Base-by-base conservation (phyloP, 495 filamentous ascomycete species). In the Collariella sp. region DNA sequence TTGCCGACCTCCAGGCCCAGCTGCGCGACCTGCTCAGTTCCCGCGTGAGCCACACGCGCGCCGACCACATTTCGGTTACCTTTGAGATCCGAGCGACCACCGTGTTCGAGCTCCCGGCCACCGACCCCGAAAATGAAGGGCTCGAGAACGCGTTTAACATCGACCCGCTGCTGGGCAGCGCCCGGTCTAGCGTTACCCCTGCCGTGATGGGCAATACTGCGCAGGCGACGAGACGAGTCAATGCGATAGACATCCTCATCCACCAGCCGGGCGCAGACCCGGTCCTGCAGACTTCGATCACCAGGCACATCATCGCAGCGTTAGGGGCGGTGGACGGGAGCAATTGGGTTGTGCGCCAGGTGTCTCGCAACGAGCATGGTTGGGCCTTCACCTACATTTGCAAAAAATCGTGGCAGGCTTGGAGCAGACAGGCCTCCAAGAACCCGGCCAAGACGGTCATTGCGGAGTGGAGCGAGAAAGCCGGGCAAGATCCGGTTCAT, bases 381-480 rank as follows among this genome's bases (percentile, higher is more conserved):
- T 78, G 75, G 75, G 69, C 63, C 5, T 76, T 78, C 46, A 70
- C 63, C 13, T 75, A 76, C 52, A 65, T 70, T 40, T 78, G 75
- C 66, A 72, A 71, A 58, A 71, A 71, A 58, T 78, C 75, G n/a
- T 57, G 69, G 41, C 64, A 70, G 58, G 65, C 65, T 15, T 78
- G 75, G 75, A 63, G 54, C 43, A 73, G 71, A n/a, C 68, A 72
- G 35, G 59, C 61, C 53, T 60, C 66, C 1, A 76, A 73, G 41
- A 67, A 50, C 29, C 54, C 64, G 16, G 55, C 65, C 13, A 71
- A 67, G 52, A 40, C 60, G 7, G 55, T 55, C 40, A 72, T 76
- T 47, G 72, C 63, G 9, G 72, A 68, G 38, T 74, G 69, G 56
- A 76, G 72, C 52, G 61, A 66, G 23, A 67, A 62, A 47, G 67